Conservation (phyloP, 192 early-diverging fungal genomes). For the Linnemannia hyalina region DNA sequence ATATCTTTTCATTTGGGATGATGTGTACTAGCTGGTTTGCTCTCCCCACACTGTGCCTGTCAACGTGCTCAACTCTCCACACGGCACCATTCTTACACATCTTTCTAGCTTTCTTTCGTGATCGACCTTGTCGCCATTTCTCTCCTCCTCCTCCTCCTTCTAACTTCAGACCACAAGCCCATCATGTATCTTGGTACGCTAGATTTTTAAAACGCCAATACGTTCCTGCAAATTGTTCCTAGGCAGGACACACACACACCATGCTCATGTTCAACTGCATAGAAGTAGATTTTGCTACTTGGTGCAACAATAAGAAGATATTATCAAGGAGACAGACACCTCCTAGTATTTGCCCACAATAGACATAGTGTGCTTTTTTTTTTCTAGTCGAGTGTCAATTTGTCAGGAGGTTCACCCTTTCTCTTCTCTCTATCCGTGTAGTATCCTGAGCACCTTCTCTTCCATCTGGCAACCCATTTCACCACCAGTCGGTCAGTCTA, state of each 20-base stretch:
- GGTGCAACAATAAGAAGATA: background rate
- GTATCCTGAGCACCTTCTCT: background rate
- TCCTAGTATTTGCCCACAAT: background rate
- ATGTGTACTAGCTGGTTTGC: background rate
- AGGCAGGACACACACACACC: no score
- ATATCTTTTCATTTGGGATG: background rate
- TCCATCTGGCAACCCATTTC: background rate
- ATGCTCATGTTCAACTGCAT: no score
- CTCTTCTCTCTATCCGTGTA: background rate
- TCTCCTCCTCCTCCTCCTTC: no score
- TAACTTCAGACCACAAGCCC: no score
- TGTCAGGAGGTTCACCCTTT: slow-evolving; percentile 1
- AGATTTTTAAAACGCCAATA: no score
- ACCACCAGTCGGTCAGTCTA: background rate
- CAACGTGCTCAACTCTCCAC: background rate
- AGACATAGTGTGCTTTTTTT: background rate
- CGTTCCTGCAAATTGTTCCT: no score
- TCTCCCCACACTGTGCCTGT: background rate
- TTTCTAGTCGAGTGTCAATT: background rate
- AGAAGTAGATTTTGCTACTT: background rate
- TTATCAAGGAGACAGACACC: background rate
- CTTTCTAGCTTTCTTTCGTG: background rate
- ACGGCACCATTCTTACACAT: slow-evolving; percentile 4
- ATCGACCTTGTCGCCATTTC: background rate
- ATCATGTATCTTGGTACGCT: no score